Evolutionary conservation across 1,139 yeast species (phyloP), one percentile per base, ranked within the genome.

Genomic region (Yamadazyma conglobata): DNA sequence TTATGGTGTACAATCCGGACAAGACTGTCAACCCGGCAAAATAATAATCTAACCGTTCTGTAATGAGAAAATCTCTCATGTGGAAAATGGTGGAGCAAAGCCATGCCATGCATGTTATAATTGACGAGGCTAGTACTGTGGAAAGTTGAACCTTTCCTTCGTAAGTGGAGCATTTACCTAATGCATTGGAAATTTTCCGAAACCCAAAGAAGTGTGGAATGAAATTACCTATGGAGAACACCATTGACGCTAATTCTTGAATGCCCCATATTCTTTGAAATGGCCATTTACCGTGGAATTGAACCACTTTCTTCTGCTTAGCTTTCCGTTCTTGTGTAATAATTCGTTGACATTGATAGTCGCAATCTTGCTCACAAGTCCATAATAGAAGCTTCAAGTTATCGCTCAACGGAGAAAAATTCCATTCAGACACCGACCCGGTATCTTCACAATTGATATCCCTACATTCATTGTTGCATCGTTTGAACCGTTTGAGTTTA

Each of bases 201-300:
- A 69, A 70, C 3, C 95, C 95, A 27, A 60, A 34, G 38, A 68
- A 74, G 52, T 89, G 94, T 2, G 95, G 94, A 11, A 77, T 44
- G 35, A 86, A 76, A 52, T 91, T 91, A 6, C 86, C 79, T 7
- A 89, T 42, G 9, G 95, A 84, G 55, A 91, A 91, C 1, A 87
- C 18, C 2, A 83, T 77, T n/a, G 95, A 81, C 10, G 80, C 82
- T 0, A 88, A 61, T 52, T 91, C 98, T 53, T 91, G 98, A 18
- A 84, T 64, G 0, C 95, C 95, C 12, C 68, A 58, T 1, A 83
- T 50, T 33, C 98, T 68, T 24, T 64, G 44, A 48, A 91, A 91
- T 2, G 97, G 97, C 98, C 98, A 91, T 58, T 91, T 91, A 0
- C 98, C 98, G 54, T 91, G 97, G 58, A 87, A 91, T 52, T 91